Percentiles rank a stretch among this genome's conserved stretches.
Evolutionary conservation across 768 basidiomycete species (phyloP).

Genomic region (Suillus lakei): DNA sequence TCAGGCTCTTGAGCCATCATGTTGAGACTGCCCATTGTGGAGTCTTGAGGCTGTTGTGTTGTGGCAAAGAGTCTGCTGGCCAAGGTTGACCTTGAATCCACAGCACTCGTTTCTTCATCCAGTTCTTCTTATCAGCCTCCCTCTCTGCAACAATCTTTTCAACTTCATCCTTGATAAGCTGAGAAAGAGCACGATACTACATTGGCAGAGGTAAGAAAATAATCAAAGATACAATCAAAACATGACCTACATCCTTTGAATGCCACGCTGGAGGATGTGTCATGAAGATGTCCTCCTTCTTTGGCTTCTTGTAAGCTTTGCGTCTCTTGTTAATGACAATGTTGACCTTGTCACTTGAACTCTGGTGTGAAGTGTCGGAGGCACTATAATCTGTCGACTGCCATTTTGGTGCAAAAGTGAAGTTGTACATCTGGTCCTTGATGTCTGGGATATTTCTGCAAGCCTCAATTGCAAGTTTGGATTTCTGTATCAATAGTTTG

Average conservation of each 20-base stretch:
- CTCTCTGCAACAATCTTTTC: not conserved
- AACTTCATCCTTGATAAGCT: not conserved
- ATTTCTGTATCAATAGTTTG: not conserved
- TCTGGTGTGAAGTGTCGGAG: not conserved
- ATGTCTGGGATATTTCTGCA: not conserved
- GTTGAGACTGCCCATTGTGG: not conserved
- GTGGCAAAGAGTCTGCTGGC: not conserved
- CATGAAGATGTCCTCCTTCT: not conserved
- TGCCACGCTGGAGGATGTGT: not conserved
- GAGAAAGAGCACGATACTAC: not conserved
- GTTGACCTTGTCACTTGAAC: not conserved
- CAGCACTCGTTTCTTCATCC: not conserved
- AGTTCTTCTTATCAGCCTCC: not conserved
- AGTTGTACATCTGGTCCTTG: not conserved
- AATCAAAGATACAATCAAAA: not conserved
- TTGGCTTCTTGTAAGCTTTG: not conserved
- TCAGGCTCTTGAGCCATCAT: not conserved
- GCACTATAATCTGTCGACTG: not conserved
- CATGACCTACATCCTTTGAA: not conserved
- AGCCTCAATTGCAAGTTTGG: not conserved
- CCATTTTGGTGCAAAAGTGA: not conserved
- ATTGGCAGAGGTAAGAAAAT: not conserved
- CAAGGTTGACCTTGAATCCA: not conserved
- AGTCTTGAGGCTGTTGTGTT: not conserved
- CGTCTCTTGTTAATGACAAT: not conserved